A percentile compares a stretch with the other conserved stretches of the same genome.
Conservation (phyloP, 805 yeast species). For the Blastobotrys peoriensis region DNA sequence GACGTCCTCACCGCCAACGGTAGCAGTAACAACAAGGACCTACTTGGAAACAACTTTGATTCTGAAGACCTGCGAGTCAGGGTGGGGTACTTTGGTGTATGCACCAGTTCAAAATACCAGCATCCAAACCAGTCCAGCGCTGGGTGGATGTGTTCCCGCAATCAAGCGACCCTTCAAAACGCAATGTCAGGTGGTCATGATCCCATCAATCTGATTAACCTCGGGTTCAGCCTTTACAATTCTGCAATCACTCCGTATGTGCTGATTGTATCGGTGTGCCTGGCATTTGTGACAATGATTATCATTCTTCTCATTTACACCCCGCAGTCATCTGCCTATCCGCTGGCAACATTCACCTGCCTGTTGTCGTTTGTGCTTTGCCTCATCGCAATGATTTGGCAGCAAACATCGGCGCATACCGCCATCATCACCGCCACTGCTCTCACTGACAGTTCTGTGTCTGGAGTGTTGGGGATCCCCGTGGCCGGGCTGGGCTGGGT, state of each 20-base stretch:
- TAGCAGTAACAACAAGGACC: conserved; percentile 14
- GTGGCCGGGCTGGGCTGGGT: conserved; percentile 22
- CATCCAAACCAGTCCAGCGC: conserved; percentile 1
- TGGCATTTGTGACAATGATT: conserved; percentile 12
- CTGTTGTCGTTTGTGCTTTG: conserved; percentile 12
- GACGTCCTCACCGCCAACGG: conserved; percentile 9
- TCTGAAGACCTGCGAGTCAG: conserved; percentile 14
- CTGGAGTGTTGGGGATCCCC: conserved; percentile 12
- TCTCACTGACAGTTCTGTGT: conserved; percentile 10
- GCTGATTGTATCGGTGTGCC: conserved; percentile 14
- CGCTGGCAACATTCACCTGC: conserved; percentile 10
- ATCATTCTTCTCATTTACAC: conserved; percentile 9
- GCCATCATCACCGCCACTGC: conserved; percentile 3
- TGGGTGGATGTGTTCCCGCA: conserved; percentile 18
- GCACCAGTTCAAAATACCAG: conserved; percentile 9
- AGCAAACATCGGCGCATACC: conserved; percentile 15
- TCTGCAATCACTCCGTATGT: conserved; percentile 16
- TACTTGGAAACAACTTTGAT: conserved; percentile 10
- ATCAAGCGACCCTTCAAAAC: conserved; percentile 7
- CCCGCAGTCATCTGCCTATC: conserved; percentile 10
- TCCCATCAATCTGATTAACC: conserved; percentile 18
- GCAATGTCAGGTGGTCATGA: conserved; percentile 12
- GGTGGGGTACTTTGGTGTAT: conserved; percentile 20
- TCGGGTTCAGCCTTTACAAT: conserved; percentile 11
- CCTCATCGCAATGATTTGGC: conserved; percentile 21